Evolutionary conservation across 176 grass and related monocot genomes (phyloP).

Genomic region (Saccharum spontaneum): DNA sequence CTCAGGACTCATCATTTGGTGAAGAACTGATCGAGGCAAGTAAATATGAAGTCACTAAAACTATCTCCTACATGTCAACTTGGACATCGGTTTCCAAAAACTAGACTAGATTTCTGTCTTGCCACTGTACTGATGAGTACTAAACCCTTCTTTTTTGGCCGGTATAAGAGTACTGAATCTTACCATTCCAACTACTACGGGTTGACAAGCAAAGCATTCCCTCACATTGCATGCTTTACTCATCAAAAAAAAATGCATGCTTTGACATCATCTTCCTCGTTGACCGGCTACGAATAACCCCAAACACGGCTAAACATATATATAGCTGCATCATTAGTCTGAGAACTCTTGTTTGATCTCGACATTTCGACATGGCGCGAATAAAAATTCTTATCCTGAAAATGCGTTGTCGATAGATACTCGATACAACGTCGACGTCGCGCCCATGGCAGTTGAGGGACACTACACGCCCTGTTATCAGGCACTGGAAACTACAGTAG

Average conservation of each 20-base stretch:
- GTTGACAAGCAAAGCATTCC: neutral
- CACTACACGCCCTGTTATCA: neutral
- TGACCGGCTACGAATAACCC: neutral
- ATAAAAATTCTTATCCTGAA: conserved; percentile 26
- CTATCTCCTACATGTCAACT: neutral
- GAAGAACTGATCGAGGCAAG: neutral
- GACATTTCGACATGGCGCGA: neutral
- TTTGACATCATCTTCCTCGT: neutral
- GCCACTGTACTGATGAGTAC: neutral
- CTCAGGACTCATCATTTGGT: too few relatives aligned
- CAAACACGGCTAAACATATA: neutral
- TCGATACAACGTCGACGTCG: neutral
- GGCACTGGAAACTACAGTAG: neutral
- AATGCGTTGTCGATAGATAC: conserved; percentile 30
- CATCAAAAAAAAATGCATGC: neutral
- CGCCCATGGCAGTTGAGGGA: conserved; percentile 17
- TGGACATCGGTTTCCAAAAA: neutral
- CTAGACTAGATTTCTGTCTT: neutral
- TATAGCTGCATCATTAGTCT: neutral
- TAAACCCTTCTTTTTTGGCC: too few relatives aligned
- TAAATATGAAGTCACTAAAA: neutral
- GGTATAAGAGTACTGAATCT: too few relatives aligned
- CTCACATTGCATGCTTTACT: neutral
- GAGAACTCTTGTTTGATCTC: neutral
- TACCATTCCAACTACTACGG: neutral